Evolutionary conservation across 2,329 filamentous ascomycete species (phyloP), one percentile per base, ranked within the genome.

Genomic region (Xylariaceae sp.): DNA sequence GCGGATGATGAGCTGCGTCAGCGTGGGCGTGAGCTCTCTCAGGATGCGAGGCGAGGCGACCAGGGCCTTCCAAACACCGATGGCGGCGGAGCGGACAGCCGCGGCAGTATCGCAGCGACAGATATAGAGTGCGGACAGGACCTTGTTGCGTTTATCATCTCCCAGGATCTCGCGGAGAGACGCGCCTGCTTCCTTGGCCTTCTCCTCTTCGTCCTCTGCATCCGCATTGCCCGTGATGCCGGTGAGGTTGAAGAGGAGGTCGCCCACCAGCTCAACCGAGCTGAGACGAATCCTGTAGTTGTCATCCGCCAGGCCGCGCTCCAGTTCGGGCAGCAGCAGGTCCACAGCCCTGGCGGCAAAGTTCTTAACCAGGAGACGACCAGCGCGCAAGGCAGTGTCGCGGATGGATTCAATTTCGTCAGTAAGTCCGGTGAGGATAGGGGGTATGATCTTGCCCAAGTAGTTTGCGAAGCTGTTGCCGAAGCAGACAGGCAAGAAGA

Each of bases 391-490:
- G 23, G 94, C 86, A n/a, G 89, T 97, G 55, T 98, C 92, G 41
- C 92, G 84, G 55, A 98, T 98, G 1, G 89, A 89, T 61, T 98
- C 92, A 37, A 97, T 73, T 55, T 98, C 92, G 60, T 98, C 92
- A 23, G 92, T 94, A 61, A 98, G 74, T 54, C 94, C 94, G 49
- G 88, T 81, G 48, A 98, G 73, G 55, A 98, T 97, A 14, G 92
- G 85, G 13, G 92, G 94, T 53, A 98, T 95, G 55, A 98, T 95
- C 59, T 83, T 88, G 65, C 83, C 87, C 45, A 98, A 82, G 59
- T 98, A 98, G 59, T 88, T 88, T 52, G 92, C 85, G 58, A 98
- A 98, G 63, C 89, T 94, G 73, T 98, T 98, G 56, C 92, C 92
- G 56, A 98, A 98, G 67, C 92, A 98, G 37, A 95, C 92, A 9